Evolutionary conservation across 495 filamentous ascomycete species (phyloP), one percentile per base, ranked within the genome.

Genomic region (Physcia stellaris): DNA sequence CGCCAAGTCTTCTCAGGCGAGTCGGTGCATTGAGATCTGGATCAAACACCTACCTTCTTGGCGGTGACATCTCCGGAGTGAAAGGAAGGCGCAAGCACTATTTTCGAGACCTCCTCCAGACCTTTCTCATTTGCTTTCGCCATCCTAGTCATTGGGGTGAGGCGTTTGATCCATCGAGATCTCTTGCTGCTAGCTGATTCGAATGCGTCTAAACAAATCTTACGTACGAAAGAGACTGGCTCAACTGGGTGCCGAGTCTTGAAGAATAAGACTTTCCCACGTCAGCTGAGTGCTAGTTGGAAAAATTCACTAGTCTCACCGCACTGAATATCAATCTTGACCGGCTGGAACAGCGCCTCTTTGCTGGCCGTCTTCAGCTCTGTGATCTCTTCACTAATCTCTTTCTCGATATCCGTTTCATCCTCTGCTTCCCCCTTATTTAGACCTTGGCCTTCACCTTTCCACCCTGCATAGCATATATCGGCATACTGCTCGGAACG

Each of bases 61-160:
- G 62, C 54, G 39, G 50, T 48, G 12, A 58, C 53, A 32, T 64
- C 65, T 23, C 63, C 63, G 15, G 66, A 50, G 45, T 81, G 79
- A 52, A 98, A 98, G 48, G 81, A 68, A 23, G 75, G 69, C 33
- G 63, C 60, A 13, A 96, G 64, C 20, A 87, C 84, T 42, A 74
- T 60, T 52, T 59, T 67, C 1, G 79, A 79, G 23, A 94, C 71
- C 37, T 77, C 77, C 19, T 75, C 72, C 4, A 96, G 35, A 6
- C 84, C 85, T 31, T 77, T 68, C 47, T 80, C 75, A 11, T 79
- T 80, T 13, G 86, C 86, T 57, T 85, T 93, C 2, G 72, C 80
- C 32, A 80, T 81, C 13, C 68, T 56, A 3, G 66, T 75, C 41
- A 94, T 68, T 2, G 90, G 90, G 13, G 84, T 92, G 48, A 99